Base-by-base conservation (phyloP, 345 rosid species). In the Eucalyptus paniculata region DNA sequence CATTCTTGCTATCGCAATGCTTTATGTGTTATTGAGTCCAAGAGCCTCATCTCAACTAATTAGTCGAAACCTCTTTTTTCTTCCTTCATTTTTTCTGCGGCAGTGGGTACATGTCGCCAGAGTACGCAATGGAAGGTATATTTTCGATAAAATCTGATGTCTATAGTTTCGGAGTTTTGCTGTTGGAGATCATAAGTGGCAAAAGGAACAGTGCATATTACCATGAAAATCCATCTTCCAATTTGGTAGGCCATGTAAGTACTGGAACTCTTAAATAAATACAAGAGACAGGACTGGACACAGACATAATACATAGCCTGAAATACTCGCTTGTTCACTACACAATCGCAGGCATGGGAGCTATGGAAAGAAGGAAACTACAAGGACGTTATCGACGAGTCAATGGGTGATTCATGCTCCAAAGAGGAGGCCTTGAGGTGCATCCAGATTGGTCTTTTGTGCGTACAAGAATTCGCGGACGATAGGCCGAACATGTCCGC, bases 61-160 rank as follows among this genome's bases (percentile, higher is more conserved):
- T 8, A 72, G 12, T 72, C 82, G 3, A 50, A 86, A 30, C 34
- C 18, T 6, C 19, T 34, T 32, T 87, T 21, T 58, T 44, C 19
- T 17, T n/a, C 47, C 88, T 53, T 44, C 82, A 81, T 88, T 19
- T 67, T 88, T 21, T 24, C 17, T 45, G 7, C 5, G 16, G 50
- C 91, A 95, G 98, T 17, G 97, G 98, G 21, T 97, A 95, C 42
- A 96, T 96, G 97, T 92, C 99, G 26, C 97, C 96, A 2, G 96
- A 97, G 77, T 94, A 97, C 47, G 98, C 96, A 30, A 92, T 94
- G 96, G 90, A 88, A n/a, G 97, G 98, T 0, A 89, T 90, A 18
- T 96, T 95, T 88, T 97, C 98, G 1, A 85, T 91, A 12, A 96
- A 97, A 88, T 96, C 97, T 0, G 97, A 97, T 40, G 96, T 96